Percentiles rank a stretch among this genome's conserved stretches.
These are phyloP conservation scores for Chlamydomonas sp. DNA, from an alignment of 139 green algal genomes.

Conservation along the genomic window DNA sequence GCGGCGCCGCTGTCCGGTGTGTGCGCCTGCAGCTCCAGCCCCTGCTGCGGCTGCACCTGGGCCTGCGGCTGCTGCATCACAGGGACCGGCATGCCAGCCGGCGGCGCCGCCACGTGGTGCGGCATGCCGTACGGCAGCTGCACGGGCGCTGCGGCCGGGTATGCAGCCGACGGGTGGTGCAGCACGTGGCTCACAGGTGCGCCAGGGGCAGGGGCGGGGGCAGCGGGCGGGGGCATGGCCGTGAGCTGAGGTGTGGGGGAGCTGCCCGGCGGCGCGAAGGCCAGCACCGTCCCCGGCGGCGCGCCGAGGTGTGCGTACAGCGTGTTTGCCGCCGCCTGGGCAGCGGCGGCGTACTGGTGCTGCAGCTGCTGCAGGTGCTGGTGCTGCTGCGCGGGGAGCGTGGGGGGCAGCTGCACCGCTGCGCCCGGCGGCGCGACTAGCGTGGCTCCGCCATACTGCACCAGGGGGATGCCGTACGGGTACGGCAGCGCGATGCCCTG, in stretches of 20 bases:
- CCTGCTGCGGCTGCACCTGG: background rate
- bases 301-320: background rate
- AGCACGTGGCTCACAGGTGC: background rate
- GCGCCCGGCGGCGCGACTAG: background rate
- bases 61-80: background rate
- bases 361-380: background rate
- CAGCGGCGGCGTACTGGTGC: conserved; percentile 4
- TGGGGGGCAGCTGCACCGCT: background rate
- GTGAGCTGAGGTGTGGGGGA: too few species aligned
- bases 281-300: too few species aligned
- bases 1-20: background rate
- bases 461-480: too few species aligned
- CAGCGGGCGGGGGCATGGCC: too few species aligned
- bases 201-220: background rate
- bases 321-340: background rate
- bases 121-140: too few species aligned
- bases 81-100: too few species aligned
- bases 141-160: too few species aligned
- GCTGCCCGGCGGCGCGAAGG: too few species aligned
- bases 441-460: too few species aligned
- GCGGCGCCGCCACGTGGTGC: too few species aligned
- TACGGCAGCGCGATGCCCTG: too few species aligned
- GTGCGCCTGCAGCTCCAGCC: background rate
- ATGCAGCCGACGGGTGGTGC: background rate
- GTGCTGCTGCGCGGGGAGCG: background rate